A percentile compares a stretch with the other conserved stretches of the same genome.
phyloP scores from a whole-genome alignment of 1,284 basidiomycete genomes.

The Paramarasmius palmivorus region DNA sequence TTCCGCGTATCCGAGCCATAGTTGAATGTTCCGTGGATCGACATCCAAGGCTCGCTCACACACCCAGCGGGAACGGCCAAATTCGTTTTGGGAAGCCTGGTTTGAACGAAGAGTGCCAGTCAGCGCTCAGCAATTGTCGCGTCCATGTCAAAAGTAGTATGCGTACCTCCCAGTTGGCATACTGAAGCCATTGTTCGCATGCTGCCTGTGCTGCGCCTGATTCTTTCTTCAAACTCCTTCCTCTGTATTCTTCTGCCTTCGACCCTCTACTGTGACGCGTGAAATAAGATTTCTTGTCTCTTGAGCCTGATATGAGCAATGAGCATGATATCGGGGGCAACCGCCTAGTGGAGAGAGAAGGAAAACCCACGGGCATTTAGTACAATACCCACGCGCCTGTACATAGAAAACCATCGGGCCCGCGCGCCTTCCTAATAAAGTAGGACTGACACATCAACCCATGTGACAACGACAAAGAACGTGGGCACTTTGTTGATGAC shows the following conservation, averaged over 20 bases:
- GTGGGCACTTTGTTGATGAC: no score
- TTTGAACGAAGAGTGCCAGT: no score
- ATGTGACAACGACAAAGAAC: no score
- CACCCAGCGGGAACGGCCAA: slow-evolving; percentile 88
- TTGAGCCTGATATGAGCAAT: slow-evolving; percentile 82
- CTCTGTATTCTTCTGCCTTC: slow-evolving; percentile 94
- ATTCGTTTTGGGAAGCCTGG: slow-evolving; percentile 96
- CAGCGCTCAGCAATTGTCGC: no score
- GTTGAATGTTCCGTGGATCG: slow-evolving; percentile 83
- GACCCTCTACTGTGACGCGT: slow-evolving; percentile 91
- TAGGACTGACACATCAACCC: no score
- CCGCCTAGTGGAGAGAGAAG: no score
- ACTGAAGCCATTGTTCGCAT: slow-evolving; percentile 85
- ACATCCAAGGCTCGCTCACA: slow-evolving; percentile 97
- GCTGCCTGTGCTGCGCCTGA: slow-evolving; percentile 86
- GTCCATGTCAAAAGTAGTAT: neutral
- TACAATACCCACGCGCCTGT: no score
- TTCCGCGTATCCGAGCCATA: slow-evolving; percentile 98
- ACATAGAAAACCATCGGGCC: no score
- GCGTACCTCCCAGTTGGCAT: slow-evolving; percentile 80
- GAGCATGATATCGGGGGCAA: slow-evolving; percentile 3
- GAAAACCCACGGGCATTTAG: no score
- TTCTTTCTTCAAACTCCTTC: slow-evolving; percentile 95
- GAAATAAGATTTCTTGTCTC: slow-evolving; percentile 94
- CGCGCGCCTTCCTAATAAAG: no score